Conservation (phyloP, 495 filamentous ascomycete species). For the Talaromyces liani region DNA sequence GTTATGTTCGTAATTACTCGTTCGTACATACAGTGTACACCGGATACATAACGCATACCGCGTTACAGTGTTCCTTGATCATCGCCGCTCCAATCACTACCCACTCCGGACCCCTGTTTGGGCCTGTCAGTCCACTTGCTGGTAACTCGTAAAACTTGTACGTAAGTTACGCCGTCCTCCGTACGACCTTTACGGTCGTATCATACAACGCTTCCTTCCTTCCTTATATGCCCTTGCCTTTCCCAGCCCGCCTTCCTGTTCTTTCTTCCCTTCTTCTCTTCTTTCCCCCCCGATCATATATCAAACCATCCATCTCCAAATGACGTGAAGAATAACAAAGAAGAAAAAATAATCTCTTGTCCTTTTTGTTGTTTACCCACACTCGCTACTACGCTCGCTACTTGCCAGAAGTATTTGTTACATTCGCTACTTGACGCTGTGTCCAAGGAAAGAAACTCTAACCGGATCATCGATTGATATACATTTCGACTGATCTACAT, state of each 20-base stretch:
- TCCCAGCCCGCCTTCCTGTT: constrained; percentile 13
- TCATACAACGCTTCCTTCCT: neutral
- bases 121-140: neutral
- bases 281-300: constrained; percentile 12
- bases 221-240: constrained; percentile 8
- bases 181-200: neutral
- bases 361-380: constrained; percentile 26
- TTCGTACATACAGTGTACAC: neutral
- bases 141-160: neutral
- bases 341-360: constrained; percentile 4
- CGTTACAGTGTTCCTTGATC: neutral
- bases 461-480: constrained; percentile 3
- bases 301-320: constrained; percentile 13
- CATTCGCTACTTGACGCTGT: constrained; percentile 34
- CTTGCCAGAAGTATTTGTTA: constrained; percentile 30
- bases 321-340: constrained; percentile 9
- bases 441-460: neutral
- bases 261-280: constrained; percentile 18
- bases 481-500: neutral
- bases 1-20: neutral
- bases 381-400: constrained; percentile 42
- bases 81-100: neutral
- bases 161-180: neutral
- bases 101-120: neutral
- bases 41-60: neutral